phyloP scores from a whole-genome alignment of 768 basidiomycete genomes.

The Calvatia gigantea region DNA sequence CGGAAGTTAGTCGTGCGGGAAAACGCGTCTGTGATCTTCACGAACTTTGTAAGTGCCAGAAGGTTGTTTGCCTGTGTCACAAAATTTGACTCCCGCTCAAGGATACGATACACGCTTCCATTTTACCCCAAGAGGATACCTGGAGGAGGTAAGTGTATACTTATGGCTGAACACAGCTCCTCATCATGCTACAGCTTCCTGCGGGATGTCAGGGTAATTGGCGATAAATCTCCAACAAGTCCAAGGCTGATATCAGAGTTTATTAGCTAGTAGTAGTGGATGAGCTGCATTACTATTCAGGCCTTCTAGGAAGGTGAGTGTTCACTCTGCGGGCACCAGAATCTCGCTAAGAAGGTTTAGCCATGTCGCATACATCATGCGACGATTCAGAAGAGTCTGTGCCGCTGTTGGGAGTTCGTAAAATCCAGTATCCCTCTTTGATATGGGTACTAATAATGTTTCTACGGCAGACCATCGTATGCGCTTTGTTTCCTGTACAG shows the following conservation, averaged over 20 bases:
- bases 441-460: neutral
- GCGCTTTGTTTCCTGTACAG: conserved; percentile 82
- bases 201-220: conserved; percentile 55
- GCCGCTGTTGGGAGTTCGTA: conserved; percentile 71
- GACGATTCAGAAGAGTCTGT: conserved; percentile 73
- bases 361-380: conserved; percentile 77
- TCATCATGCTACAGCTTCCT: conserved; percentile 51
- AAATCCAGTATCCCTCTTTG: neutral
- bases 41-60: conserved; percentile 81
- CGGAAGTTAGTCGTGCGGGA: conserved; percentile 57
- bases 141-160: conserved; percentile 62
- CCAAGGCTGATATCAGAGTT: too few relatives aligned
- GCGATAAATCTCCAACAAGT: too few relatives aligned
- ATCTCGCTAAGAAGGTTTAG: conserved; percentile 30
- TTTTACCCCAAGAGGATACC: conserved; percentile 78
- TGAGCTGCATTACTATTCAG: conserved; percentile 85
- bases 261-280: conserved; percentile 69
- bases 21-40: conserved; percentile 77
- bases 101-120: conserved; percentile 85
- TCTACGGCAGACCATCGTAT: conserved; percentile 42
- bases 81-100: conserved; percentile 23
- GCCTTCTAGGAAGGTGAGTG: conserved; percentile 70
- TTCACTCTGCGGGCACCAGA: neutral
- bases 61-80: neutral
- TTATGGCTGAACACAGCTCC: conserved; percentile 4